Evolutionary conservation across 176 grass and related monocot genomes (phyloP).

Genomic region (Puccinellia tenuiflora): DNA sequence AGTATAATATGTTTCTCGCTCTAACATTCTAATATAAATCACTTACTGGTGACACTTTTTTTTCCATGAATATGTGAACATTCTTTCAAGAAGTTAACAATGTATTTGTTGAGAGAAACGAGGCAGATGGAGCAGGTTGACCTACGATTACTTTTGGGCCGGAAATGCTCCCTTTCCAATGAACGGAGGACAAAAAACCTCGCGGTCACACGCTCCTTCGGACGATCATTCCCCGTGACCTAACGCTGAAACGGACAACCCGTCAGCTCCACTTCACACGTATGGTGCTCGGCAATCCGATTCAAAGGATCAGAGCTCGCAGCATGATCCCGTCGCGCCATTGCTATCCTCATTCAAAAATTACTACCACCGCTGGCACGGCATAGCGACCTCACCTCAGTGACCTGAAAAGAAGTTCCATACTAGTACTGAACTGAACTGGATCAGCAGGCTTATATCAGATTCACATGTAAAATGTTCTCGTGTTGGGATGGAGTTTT

Average conservation of each 20-base stretch:
- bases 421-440: too few species aligned
- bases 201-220: constrained; percentile 28
- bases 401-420: too few species aligned
- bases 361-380: not conserved
- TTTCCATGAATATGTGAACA: not conserved
- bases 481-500: too few species aligned
- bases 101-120: not conserved
- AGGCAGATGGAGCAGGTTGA: not conserved
- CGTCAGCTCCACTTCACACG: constrained; percentile 6
- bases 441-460: too few species aligned
- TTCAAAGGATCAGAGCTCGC: not conserved
- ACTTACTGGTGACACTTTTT: not conserved
- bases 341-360: not conserved
- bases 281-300: not conserved
- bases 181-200: constrained; percentile 26
- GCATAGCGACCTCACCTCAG: not conserved
- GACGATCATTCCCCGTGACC: constrained; percentile 7
- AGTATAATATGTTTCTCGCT: not conserved
- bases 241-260: constrained; percentile 32
- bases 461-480: too few species aligned
- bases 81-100: not conserved
- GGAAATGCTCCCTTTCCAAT: not conserved
- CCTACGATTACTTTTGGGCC: too few species aligned
- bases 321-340: not conserved
- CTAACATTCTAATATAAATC: not conserved